Evolutionary conservation across 371 early-diverging fungal species (phyloP), one percentile per base, ranked within the genome.

Genomic region (Cokeromyces recurvatus): DNA sequence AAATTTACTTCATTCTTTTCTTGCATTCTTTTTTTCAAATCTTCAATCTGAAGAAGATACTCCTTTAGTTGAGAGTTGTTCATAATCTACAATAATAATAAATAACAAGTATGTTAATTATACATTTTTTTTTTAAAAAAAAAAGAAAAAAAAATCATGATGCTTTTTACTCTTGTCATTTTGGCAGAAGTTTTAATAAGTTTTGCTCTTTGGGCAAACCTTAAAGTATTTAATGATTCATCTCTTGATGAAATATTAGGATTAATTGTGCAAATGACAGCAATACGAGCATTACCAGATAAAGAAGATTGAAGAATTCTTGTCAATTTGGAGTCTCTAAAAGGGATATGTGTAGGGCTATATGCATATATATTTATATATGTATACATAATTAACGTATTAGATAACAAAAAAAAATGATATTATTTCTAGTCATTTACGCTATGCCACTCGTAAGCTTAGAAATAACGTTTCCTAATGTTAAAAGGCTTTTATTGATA

Each of bases 281-380:
- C 77, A 3, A 90, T 79, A 6, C 88, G 77, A 1, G 94, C 83
- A 59, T 87, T 86, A 34, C 92, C 92, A 22, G 80, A 80, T 25
- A 97, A 65, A 6, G 95, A 88, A 14, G 81, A 66, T 62, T 95
- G 92, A 19, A 97, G 61, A 29, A 97, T 83, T 29, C 94, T 62
- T 0, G 97, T 97, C 38, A 97, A 64, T 58, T 97, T 97, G 1
- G 93, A 92, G 53, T 97, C 92, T 31, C 97, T 80, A 65, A 83
- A 97, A 2, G 92, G 91, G 35, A 93, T 82, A 63, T 92, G 92
- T 0, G 61, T 53, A 11, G 59, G 12, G 12, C 62, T 68, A 35
- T 51, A 20, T n/a, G n/a, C n/a, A n/a, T n/a, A n/a, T n/a, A n/a
- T n/a, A n/a, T n/a, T n/a, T n/a, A n/a, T n/a, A n/a, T n/a, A n/a